These are phyloP conservation scores for Myotisia sp. DNA, from an alignment of 2,329 filamentous ascomycete species.

Conservation along the genomic window DNA sequence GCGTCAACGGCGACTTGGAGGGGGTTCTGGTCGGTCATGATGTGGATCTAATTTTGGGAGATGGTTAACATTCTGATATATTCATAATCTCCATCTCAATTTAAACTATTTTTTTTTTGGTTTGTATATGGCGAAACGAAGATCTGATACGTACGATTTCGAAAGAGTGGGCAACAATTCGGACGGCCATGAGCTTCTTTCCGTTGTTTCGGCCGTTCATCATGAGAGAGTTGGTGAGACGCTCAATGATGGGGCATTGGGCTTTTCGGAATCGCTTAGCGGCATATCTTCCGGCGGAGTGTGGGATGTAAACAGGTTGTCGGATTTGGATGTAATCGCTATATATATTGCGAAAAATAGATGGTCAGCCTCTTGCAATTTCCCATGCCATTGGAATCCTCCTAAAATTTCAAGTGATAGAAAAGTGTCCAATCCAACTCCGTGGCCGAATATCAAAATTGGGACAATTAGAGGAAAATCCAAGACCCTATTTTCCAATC, in stretches of 20 bases:
- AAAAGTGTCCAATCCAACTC: background rate
- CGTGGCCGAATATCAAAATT: no score
- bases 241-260: conserved; percentile 99
- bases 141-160: conserved; percentile 73
- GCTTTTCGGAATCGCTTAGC: conserved; percentile 99
- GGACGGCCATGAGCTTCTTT: conserved; percentile 99
- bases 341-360: conserved; percentile 13
- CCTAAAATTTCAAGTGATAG: background rate
- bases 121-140: no score
- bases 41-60: conserved; percentile 93
- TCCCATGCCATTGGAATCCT: no score
- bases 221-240: conserved; percentile 99
- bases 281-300: conserved; percentile 97
- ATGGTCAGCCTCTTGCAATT: conserved; percentile 3
- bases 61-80: no score
- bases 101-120: no score
- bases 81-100: no score
- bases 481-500: no score
- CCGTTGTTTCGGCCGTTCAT: conserved; percentile 99
- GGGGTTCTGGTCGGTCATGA: conserved; percentile 99
- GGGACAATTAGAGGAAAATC: no score
- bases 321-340: conserved; percentile 99
- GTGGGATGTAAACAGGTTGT: conserved; percentile 95
- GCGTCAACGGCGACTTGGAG: conserved; percentile 99
- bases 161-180: conserved; percentile 97